Evolutionary conservation across 2,329 filamentous ascomycete species (phyloP), one percentile per base, ranked within the genome.

Genomic region (Colletotrichum sp.): DNA sequence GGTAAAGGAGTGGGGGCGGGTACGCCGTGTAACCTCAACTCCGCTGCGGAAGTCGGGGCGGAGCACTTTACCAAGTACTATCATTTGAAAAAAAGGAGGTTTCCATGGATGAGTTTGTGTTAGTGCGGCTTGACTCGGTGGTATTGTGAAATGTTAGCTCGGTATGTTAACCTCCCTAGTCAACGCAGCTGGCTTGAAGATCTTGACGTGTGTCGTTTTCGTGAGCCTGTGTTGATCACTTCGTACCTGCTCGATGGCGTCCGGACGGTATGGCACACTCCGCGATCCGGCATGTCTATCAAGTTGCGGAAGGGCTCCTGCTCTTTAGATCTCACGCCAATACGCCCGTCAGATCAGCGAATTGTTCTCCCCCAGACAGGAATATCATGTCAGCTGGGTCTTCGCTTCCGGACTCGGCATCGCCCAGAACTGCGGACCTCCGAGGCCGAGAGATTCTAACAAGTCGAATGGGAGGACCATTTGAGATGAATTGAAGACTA

Each of bases 401-500:
- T 36, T 36, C 34, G 34, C 43, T 21, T 52, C n/a, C 12, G 43
- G 43, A 13, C 43, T 48, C 38, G 38, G 38, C 38, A 48, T 18
- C 18, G 38, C 38, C 18, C 18, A 48, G 38, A n/a, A 48, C n/a
- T 13, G n/a, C 43, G n/a, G n/a, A 21, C 43, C n/a, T 52, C 43
- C 43, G n/a, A 2, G 1, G 10, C n/a, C 10, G 43, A 13, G 43
- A 52, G 43, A 52, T 52, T 52, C n/a, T 13, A 1, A 2, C 0
- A 8, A 52, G 43, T 4, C 12, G 43, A 13, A 3, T 24, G 10
- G 12, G 43, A 52, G n/a, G 0, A 21, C n/a, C 3, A 38, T 6
- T 21, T 52, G 10, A 13, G 43, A 52, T 0, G 0, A n/a, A 0
- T 52, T 9, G 0, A 2, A 12, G 43, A 13, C 6, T 6, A 13